phyloP scores from a whole-genome alignment of 164 flowering plant genomes.

The Liquidambar formosana region DNA sequence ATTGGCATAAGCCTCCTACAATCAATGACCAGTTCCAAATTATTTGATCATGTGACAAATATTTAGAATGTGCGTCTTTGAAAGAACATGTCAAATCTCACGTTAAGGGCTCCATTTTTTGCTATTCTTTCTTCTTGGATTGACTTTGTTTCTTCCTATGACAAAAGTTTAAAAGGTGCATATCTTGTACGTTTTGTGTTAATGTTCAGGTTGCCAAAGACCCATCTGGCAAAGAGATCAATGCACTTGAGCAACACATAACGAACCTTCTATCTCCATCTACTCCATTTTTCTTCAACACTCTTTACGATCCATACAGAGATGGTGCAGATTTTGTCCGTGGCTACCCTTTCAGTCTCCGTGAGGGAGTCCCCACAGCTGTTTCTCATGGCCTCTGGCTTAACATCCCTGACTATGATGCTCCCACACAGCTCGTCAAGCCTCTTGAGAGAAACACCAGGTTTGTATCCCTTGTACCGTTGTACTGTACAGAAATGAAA shows the following conservation, averaged over 20 bases:
- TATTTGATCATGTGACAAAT: not conserved
- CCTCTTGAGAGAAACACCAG: constrained; percentile 26
- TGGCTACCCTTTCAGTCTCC: constrained; percentile 35
- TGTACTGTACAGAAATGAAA: not conserved
- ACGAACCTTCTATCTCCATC: constrained; percentile 26
- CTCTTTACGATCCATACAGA: constrained; percentile 26
- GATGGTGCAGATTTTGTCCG: constrained; percentile 32
- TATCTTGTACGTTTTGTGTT: not conserved
- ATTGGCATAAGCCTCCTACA: not conserved
- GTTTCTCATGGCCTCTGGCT: constrained; percentile 23
- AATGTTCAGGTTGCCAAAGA: constrained; percentile 26
- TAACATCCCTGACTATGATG: constrained; percentile 25
- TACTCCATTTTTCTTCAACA: constrained; percentile 31
- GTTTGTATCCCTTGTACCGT: not conserved
- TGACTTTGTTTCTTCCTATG: no score
- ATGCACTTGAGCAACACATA: constrained; percentile 31
- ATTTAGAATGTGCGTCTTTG: no score
- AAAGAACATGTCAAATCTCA: no score
- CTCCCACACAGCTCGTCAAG: no score
- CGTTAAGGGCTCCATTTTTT: no score
- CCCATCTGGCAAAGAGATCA: constrained; percentile 26
- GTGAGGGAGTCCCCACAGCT: constrained; percentile 29
- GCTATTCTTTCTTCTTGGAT: not conserved
- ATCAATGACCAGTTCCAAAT: not conserved
- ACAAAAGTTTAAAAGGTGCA: not conserved